Conservation (phyloP, 75 land plant genomes). For the Selaginella tamariscina region DNA sequence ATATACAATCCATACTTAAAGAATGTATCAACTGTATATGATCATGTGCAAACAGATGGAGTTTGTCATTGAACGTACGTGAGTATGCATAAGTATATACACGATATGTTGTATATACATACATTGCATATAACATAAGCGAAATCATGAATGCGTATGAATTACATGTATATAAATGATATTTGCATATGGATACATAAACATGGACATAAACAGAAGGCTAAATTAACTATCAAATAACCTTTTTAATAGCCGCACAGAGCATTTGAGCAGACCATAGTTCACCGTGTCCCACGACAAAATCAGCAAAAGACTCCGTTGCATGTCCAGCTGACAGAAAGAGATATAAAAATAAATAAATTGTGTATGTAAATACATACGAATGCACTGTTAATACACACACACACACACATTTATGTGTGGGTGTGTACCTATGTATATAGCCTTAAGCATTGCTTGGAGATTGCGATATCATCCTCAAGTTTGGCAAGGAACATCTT, state of each 20-base stretch:
- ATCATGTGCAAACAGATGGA: too few species aligned
- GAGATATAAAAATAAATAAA: neutral
- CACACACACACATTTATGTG: too few species aligned
- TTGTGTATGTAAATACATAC: neutral
- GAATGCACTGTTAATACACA: neutral
- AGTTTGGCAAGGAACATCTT: slow-evolving; percentile 43
- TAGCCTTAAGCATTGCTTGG: slow-evolving; percentile 80
- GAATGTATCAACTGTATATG: too few species aligned
- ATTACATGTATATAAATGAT: too few species aligned
- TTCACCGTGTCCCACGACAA: slow-evolving; percentile 93
- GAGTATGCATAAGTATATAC: too few species aligned
- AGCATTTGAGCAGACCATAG: slow-evolving; percentile 92
- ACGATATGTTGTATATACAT: too few species aligned
- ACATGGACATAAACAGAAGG: neutral
- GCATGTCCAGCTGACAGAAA: slow-evolving; percentile 79
- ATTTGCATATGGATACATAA: neutral
- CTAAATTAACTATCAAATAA: slow-evolving; percentile 4
- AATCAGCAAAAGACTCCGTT: slow-evolving; percentile 79
- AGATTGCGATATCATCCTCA: slow-evolving; percentile 63
- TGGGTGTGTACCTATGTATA: slow-evolving; percentile 82
- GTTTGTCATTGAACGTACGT: too few species aligned
- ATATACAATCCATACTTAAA: too few species aligned
- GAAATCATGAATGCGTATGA: too few species aligned
- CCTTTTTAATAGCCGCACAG: slow-evolving; percentile 61
- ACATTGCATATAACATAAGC: too few species aligned